These are phyloP conservation scores for Flueggea neowawraea DNA, from an alignment of 441 rosid species.

Conservation along the genomic window DNA sequence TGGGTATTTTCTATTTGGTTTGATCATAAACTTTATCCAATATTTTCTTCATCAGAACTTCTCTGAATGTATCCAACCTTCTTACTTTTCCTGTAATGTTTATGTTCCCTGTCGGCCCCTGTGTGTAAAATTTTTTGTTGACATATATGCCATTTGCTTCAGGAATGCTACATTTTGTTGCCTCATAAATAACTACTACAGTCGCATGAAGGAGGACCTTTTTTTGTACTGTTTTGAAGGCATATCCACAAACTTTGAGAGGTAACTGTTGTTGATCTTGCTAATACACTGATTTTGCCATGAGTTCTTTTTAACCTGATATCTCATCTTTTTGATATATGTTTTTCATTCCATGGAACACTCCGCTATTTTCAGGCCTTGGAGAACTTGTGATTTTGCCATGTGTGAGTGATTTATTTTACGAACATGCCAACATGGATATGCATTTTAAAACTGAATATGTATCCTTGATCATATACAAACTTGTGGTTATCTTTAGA, in stretches of 20 bases:
- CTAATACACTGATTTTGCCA: background rate
- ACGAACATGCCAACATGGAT: background rate
- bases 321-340: background rate
- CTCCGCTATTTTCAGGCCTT: background rate
- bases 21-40: background rate
- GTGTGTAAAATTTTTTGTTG: background rate
- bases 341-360: background rate
- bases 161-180: slow-evolving; percentile 86
- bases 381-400: too few species aligned
- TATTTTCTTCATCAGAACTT: background rate
- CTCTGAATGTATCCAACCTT: too few species aligned
- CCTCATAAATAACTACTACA: slow-evolving; percentile 52
- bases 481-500: background rate
- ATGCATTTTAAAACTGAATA: background rate
- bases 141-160: slow-evolving; percentile 16
- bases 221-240: slow-evolving; percentile 81
- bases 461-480: background rate
- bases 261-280: slow-evolving; percentile 36
- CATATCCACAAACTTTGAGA: slow-evolving; percentile 69
- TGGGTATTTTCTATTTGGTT: too few species aligned
- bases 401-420: too few species aligned
- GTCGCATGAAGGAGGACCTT: slow-evolving; percentile 62
- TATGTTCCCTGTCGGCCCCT: background rate
- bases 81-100: background rate
- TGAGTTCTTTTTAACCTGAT: background rate